Base-by-base conservation (phyloP, 257 asterid species). In the Anisodus tanguticus region DNA sequence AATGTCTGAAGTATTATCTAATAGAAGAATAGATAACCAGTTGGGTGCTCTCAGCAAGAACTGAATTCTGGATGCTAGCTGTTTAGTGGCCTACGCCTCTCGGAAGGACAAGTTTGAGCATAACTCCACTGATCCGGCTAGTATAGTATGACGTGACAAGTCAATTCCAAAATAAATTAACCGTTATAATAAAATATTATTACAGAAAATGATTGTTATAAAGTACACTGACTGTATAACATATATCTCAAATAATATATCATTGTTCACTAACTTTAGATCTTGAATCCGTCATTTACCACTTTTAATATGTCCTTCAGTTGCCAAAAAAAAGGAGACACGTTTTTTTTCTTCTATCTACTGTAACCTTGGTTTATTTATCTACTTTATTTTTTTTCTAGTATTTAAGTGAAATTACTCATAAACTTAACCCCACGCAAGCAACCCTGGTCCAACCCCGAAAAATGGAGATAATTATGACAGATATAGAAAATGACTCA, bases 401-500 rank as follows among this genome's bases (percentile, higher is more conserved):
- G 81, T 4, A 26, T 43, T 12, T 53, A 77, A 9, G 17, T n/a
- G 17, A 77, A 51, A 57, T 53, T 26, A 76, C 64, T 63, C 47
- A 76, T 51, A 51, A 76, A 76, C 63, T 51, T 26, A 51, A 22
- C 22, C 63, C 63, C 22, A 76, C 47, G 81, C 0, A 76, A 53
- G 81, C 81, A 76, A 3, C 45, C 62, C 45, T 55, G 62, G 8
- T 15, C 62, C 62, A 7, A 57, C 69, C 37, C 82, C 0, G 6
- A 26, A 77, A 80, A 17, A 58, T 80, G 68, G 72, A 80, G 83
- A 80, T 80, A 59, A 80, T 80, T 80, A 57, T 62, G 83, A 80
- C 15, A 80, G 8, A 0, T 0, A 80, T 8, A 59, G 72, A 80
- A 80, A 80, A 19, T 67, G 80, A 77, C 41, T 45, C 39, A 9